Conservation (phyloP, 441 rosid species). For the Bruguiera hainesii region DNA sequence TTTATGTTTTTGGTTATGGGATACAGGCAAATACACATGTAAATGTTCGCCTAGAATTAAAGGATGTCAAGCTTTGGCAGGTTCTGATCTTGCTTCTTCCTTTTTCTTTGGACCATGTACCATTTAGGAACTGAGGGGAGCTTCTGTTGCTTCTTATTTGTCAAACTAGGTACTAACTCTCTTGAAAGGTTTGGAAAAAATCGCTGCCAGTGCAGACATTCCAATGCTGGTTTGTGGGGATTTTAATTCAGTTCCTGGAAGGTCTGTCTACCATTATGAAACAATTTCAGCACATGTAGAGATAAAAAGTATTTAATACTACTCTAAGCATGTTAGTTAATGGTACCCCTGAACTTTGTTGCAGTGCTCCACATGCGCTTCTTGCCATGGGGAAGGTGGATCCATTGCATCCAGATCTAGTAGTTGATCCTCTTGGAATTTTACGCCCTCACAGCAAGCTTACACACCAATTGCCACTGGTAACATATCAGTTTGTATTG, state of each 20-base stretch:
- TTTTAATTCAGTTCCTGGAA: conserved; percentile 90
- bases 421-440: conserved; percentile 79
- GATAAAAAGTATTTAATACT: background rate
- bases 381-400: conserved; percentile 98
- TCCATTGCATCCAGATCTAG: conserved; percentile 69
- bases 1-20: conserved; percentile 14
- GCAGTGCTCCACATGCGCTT: conserved; percentile 95
- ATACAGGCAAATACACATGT: conserved; percentile 97
- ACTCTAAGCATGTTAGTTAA: background rate
- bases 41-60: conserved; percentile 78
- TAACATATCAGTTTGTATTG: conserved; percentile 28
- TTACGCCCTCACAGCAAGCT: conserved; percentile 85
- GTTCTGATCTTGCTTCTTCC: conserved; percentile 33
- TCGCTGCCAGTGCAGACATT: conserved; percentile 98
- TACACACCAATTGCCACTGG: conserved; percentile 92
- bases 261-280: conserved; percentile 43
- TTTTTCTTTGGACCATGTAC: background rate
- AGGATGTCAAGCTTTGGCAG: conserved; percentile 99
- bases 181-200: conserved; percentile 93
- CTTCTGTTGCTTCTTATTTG: conserved; percentile 15
- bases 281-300: conserved; percentile 2
- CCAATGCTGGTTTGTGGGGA: conserved; percentile 99
- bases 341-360: conserved; percentile 23
- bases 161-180: conserved; percentile 86
- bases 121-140: conserved; percentile 9